Base-by-base conservation (phyloP, 495 filamentous ascomycete species). In the Podospora comata region DNA sequence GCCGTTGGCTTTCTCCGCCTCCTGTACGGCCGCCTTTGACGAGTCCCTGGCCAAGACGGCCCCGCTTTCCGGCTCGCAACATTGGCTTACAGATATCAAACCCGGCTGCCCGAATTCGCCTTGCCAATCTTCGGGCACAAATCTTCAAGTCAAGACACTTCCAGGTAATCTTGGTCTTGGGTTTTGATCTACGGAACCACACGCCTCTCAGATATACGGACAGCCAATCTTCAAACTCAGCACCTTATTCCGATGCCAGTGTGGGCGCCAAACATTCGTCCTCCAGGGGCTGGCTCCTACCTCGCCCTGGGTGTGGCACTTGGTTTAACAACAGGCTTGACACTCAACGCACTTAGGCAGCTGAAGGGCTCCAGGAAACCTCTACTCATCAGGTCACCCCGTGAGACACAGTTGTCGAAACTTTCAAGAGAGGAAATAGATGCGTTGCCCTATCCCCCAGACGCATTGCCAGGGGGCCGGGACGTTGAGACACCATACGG, bases 401-500 rank as follows among this genome's bases (percentile, higher is more conserved):
- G 55, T 19, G 62, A 65, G 57, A 74, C 75, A 7, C 73, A 70
- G 15, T 48, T 78, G 20, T 72, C 76, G 1, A 15, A 34, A 20
- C 72, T 78, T 23, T 54, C 71, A 13, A 39, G 58, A 7, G 64
- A 69, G 20, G 67, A 73, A 27, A 65, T 69, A 15, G 56, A 70
- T 44, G 58, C 68, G 11, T 71, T 78, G 30, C 88, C 92, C 2
- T 91, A 96, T 76, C 92, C 92, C 0, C 87, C 89, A 20, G 85
- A 92, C 76, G 82, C 87, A 32, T 83, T 93, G 27, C 94, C 92
- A 0, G 92, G 92, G 18, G 87, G 81, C 5, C 83, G 92, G 55
- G 87, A 93, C 78, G 89, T 96, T 23, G 75, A 82, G 3, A 91
- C 87, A 6, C 90, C 91, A 3, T 93, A 92, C 70, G 92, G 92